Evolutionary conservation across 1,139 yeast genomes (phyloP).

Genomic region (Nakaseomyces bracarensis): DNA sequence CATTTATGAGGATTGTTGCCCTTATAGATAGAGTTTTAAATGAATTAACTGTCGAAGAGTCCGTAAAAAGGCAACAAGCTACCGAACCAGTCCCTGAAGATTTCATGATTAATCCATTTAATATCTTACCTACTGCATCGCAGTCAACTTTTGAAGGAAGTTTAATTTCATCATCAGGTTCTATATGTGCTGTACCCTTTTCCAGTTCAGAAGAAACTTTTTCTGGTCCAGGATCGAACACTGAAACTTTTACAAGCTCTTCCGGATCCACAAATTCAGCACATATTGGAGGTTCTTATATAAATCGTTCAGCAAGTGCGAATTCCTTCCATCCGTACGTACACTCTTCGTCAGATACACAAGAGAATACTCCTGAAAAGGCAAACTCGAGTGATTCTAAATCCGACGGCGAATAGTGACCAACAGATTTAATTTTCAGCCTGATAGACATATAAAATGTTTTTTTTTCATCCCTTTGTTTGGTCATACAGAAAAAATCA

Average conservation of each 20-base stretch:
- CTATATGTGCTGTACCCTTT: not conserved
- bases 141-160: constrained; percentile 1
- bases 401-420: not conserved
- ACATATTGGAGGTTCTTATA: not conserved
- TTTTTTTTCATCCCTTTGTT: no score
- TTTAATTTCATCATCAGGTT: not conserved
- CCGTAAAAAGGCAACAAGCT: not conserved
- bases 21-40: constrained; percentile 20
- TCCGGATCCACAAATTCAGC: not conserved
- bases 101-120: constrained; percentile 4
- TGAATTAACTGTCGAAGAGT: constrained; percentile 12
- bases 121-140: not conserved
- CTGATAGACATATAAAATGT: not conserved
- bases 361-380: not conserved
- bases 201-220: not conserved
- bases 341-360: not conserved
- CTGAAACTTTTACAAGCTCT: not conserved
- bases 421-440: no score
- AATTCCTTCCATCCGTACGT: not conserved
- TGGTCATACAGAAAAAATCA: no score
- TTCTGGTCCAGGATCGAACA: not conserved
- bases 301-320: not conserved
- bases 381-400: not conserved
- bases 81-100: not conserved
- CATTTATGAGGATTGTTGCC: constrained; percentile 34